Percentiles rank a stretch among this genome's conserved stretches.
phyloP scores from a whole-genome alignment of 306 rosid species.

The Ziziphus jujuba region DNA sequence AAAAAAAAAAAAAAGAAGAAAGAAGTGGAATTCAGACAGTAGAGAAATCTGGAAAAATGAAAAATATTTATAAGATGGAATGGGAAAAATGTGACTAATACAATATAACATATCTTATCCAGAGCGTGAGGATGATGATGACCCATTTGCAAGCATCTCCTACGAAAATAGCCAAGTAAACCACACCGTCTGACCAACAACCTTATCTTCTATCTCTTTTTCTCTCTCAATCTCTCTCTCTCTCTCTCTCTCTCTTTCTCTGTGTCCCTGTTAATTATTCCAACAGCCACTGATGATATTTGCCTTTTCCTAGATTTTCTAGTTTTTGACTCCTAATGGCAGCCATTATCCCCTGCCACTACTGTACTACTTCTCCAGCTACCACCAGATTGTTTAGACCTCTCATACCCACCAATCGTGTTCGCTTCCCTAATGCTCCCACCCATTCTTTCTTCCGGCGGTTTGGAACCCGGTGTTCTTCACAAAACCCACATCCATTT shows the following conservation, averaged over 20 bases:
- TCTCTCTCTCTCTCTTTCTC: background rate
- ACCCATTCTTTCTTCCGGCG: slow-evolving; percentile 27
- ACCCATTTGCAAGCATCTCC: slow-evolving; percentile 5
- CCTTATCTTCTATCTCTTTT: slow-evolving; percentile 37
- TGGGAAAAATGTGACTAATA: no score
- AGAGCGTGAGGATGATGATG: slow-evolving; percentile 22
- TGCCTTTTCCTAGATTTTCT: slow-evolving; percentile 14
- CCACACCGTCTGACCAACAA: slow-evolving; percentile 10
- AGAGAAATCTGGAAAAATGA: no score
- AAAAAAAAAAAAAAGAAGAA: no score
- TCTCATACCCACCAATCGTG: slow-evolving; percentile 33
- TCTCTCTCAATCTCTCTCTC: background rate
- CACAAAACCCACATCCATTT: slow-evolving; percentile 45
- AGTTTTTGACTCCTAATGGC: slow-evolving; percentile 44
- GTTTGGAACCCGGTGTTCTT: slow-evolving; percentile 52
- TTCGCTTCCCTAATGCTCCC: slow-evolving; percentile 38
- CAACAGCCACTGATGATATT: slow-evolving; percentile 19
- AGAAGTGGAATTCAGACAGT: no score
- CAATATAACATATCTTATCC: slow-evolving; percentile 43
- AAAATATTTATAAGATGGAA: no score
- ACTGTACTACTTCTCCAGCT: slow-evolving; percentile 35
- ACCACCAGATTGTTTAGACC: slow-evolving; percentile 9
- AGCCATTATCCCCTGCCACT: slow-evolving; percentile 57
- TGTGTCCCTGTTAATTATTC: background rate
- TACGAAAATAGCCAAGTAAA: background rate